A percentile compares a stretch with the other conserved stretches of the same genome.
Evolutionary conservation across 352 stramenopile genomes (phyloP).

Genomic region (Pythium phragmitis): DNA sequence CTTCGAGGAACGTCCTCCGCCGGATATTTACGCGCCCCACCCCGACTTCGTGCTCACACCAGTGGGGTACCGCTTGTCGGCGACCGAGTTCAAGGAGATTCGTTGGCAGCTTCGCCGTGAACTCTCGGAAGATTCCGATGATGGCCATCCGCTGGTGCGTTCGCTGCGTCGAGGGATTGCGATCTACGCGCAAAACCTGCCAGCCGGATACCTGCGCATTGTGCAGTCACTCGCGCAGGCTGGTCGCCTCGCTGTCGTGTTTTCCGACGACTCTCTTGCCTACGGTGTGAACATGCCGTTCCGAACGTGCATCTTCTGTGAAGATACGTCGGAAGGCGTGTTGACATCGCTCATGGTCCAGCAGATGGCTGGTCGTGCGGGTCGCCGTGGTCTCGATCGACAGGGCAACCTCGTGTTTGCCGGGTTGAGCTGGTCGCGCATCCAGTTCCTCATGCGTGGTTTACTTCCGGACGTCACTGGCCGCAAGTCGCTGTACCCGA

Average conservation of each 20-base stretch:
- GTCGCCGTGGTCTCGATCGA: conserved; percentile 96
- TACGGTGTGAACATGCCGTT: conserved; percentile 99
- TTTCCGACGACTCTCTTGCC: conserved; percentile 97
- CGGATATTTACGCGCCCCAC: conserved; percentile 96
- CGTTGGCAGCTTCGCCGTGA: conserved; percentile 85
- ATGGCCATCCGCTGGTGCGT: conserved; percentile 77
- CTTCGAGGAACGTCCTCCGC: conserved; percentile 79
- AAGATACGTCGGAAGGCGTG: conserved; percentile 92
- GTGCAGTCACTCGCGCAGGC: conserved; percentile 97
- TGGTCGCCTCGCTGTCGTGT: conserved; percentile 96
- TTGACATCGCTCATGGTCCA: conserved; percentile 98
- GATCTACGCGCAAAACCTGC: conserved; percentile 99
- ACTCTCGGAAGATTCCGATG: conserved; percentile 78
- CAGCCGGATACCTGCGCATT: conserved; percentile 93
- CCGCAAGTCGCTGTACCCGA: conserved; percentile 91
- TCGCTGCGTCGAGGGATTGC: conserved; percentile 96
- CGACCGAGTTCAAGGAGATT: conserved; percentile 91
- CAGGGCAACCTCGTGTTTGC: conserved; percentile 97
- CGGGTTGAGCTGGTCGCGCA: conserved; percentile 93
- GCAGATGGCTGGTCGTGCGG: conserved; percentile 98
- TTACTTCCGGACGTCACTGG: conserved; percentile 93
- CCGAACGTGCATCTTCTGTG: conserved; percentile 97
- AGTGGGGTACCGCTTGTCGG: conserved; percentile 91
- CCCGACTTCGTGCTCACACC: conserved; percentile 97
- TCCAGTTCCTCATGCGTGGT: conserved; percentile 97